phyloP scores from a whole-genome alignment of 1,139 yeast species.

The Suhomyces bolitotheri region DNA sequence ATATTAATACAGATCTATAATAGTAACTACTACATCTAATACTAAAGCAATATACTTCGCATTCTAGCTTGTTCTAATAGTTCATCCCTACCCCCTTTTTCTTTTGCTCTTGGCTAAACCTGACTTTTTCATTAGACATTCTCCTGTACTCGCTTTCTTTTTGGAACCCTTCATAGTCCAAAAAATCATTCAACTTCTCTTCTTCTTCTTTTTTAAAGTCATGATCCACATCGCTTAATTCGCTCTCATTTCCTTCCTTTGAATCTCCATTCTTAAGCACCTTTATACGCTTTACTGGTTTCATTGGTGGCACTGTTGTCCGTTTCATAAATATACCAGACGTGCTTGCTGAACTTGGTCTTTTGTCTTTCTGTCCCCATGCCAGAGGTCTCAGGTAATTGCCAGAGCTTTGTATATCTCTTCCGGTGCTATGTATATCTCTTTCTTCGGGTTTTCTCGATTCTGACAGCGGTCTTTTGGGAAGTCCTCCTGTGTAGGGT shows the following conservation, averaged over 20 bases:
- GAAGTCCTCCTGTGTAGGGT: not conserved
- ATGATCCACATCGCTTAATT: conserved; percentile 25
- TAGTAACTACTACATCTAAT: too few relatives aligned
- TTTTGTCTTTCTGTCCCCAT: too few relatives aligned
- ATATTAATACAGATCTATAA: conserved; percentile 1
- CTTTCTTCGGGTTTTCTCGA: not conserved
- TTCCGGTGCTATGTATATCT: not conserved
- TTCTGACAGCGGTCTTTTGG: conserved; percentile 2
- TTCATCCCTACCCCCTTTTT: conserved; percentile 14
- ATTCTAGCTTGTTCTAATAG: too few relatives aligned
- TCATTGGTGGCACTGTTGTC: not conserved
- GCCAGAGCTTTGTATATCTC: not conserved
- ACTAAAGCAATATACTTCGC: too few relatives aligned
- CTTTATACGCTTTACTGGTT: conserved; percentile 9
- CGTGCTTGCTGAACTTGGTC: conserved; percentile 1
- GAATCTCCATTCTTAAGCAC: conserved; percentile 6
- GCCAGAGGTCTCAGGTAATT: not conserved
- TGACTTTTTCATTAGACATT: conserved; percentile 13
- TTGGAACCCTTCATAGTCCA: conserved; percentile 16
- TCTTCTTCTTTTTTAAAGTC: conserved; percentile 21
- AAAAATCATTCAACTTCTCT: conserved; percentile 15
- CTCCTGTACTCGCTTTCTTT: conserved; percentile 14
- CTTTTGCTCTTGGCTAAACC: conserved; percentile 11
- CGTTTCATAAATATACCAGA: conserved; percentile 8
- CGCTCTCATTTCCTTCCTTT: conserved; percentile 22